Base-by-base conservation (phyloP, 2,329 filamentous ascomycete species). In the Microcera coccophila region DNA sequence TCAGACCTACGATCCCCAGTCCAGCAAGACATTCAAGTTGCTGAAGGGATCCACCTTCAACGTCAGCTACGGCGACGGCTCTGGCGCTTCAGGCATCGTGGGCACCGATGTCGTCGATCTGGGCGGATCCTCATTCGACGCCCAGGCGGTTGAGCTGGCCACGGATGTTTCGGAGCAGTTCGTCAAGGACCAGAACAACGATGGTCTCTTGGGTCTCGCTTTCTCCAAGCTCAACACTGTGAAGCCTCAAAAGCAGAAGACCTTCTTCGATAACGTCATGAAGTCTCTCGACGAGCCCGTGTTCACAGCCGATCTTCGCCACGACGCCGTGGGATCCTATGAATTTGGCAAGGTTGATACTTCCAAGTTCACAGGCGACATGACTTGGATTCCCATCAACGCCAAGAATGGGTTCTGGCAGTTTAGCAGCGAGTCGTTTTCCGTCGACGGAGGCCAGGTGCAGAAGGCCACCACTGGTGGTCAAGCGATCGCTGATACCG, bases 231-330 rank as follows among this genome's bases (percentile, higher is more conserved):
- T 85, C 61, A 87, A 86, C 61, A 82, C 78, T 2, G 76, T 86
- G 45, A 59, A 73, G 58, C 83, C 84, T 1, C 66, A 71, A 14
- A 67, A 72, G 49, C 81, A 85, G 52, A 82, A 81, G 65, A 88
- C 84, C 10, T 89, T 87, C 63, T 87, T 88, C 60, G 82, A 86
- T 57, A 88, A 85, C 60, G 69, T 85, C 52, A 76, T 78, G 62
- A 50, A 63, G n/a, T 63, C 69, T 15, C 76, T 89, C 18, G 73
- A 78, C 19, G 66, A 78, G 62, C 84, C 84, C 0, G 69, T 89
- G 39, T 84, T 89, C 66, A 85, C 84, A 1, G 83, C 81, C 21
- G 76, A 83, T 49, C 73, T 90, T 31, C 75, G 78, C 56, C 71
- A 75, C 47, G 71, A 74, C 45, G 70, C 71, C 14, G 68, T 72